Evolutionary conservation across 129 eudicot species (phyloP).

Genomic region (Artemisia argyi): DNA sequence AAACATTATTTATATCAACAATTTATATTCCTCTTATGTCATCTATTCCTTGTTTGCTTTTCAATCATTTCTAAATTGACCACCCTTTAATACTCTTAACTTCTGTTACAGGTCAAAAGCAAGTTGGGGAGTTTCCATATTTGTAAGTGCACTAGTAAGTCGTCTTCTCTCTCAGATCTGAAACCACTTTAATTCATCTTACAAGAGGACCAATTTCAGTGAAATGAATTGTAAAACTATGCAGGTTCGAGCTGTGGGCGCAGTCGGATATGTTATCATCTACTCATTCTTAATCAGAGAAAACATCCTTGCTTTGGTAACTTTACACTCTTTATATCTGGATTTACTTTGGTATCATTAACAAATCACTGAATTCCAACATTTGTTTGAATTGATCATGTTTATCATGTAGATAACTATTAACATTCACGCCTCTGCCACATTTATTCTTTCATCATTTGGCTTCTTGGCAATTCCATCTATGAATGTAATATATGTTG

Average conservation of each 20-base stretch:
- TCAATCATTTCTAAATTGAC: neutral
- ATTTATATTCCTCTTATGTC: neutral
- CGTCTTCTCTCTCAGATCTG: slow-evolving; percentile 19
- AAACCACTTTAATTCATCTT: slow-evolving; percentile 2
- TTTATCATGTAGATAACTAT: slow-evolving; percentile 65
- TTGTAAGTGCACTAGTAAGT: slow-evolving; percentile 68
- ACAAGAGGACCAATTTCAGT: slow-evolving; percentile 1
- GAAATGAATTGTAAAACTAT: slow-evolving; percentile 18
- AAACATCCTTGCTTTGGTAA: slow-evolving; percentile 90
- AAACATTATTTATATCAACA: no score
- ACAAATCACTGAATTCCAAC: neutral
- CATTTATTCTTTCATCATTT: slow-evolving; percentile 62
- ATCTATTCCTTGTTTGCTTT: neutral
- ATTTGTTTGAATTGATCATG: neutral
- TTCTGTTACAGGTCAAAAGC: slow-evolving; percentile 48
- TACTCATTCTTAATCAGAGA: slow-evolving; percentile 89
- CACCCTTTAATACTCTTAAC: neutral
- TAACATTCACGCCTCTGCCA: slow-evolving; percentile 80
- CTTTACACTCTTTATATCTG: neutral
- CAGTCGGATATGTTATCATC: slow-evolving; percentile 68
- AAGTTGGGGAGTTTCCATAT: slow-evolving; percentile 73
- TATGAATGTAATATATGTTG: slow-evolving; percentile 66
- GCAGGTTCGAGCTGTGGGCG: slow-evolving; percentile 88
- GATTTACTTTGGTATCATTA: neutral
- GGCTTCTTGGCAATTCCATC: slow-evolving; percentile 77